Conservation (phyloP, 106 monocot species). For the Agapanthus africanus region DNA sequence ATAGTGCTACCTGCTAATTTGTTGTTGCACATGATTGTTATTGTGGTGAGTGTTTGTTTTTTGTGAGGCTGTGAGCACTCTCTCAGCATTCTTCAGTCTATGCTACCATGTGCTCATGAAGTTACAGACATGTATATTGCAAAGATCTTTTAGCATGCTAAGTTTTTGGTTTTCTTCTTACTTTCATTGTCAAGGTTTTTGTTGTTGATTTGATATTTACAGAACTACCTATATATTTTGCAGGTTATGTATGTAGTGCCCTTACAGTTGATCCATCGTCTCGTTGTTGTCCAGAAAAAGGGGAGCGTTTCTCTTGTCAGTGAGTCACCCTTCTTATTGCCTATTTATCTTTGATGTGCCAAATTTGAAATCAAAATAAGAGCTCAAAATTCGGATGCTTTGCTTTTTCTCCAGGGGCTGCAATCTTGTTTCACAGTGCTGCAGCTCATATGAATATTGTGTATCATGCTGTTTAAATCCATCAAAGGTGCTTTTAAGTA, state of each 20-base stretch:
- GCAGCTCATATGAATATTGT: constrained; percentile 93
- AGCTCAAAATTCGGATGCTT: constrained; percentile 6
- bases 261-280: constrained; percentile 51
- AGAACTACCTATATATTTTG: constrained; percentile 4
- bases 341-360: no score
- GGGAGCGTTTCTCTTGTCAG: constrained; percentile 79
- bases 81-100: no score
- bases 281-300: constrained; percentile 65
- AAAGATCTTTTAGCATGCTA: neutral
- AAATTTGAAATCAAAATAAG: constrained; percentile 1
- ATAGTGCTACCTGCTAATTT: neutral
- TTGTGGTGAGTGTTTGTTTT: no score
- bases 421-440: constrained; percentile 75
- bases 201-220: neutral
- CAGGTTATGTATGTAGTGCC: constrained; percentile 82
- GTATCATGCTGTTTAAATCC: constrained; percentile 97
- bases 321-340: constrained; percentile 40
- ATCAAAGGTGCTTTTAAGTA: constrained; percentile 35
- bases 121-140: neutral
- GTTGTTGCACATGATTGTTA: neutral
- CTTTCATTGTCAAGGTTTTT: neutral
- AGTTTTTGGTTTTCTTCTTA: neutral
- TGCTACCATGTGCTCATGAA: neutral
- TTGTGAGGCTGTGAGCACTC: no score
- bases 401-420: constrained; percentile 54